Evolutionary conservation across 1,284 basidiomycete genomes (phyloP).

Genomic region (Neonothopanus nambi): DNA sequence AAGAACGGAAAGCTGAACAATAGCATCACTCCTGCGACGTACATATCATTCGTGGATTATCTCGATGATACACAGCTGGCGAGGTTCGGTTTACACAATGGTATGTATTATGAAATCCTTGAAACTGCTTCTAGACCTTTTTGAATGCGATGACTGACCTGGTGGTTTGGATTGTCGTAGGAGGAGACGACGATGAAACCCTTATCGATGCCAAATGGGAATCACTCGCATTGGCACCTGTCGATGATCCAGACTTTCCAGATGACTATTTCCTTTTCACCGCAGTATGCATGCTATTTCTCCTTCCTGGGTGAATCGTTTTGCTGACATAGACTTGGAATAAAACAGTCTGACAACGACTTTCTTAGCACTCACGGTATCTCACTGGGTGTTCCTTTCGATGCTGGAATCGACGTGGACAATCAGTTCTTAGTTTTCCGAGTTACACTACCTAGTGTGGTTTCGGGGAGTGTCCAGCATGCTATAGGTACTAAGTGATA

Average conservation of each 20-base stretch:
- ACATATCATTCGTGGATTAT: conserved; percentile 57
- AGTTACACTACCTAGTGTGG: conserved; percentile 55
- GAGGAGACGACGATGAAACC: conserved; percentile 42
- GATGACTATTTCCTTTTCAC: conserved; percentile 72
- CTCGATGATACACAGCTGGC: conserved; percentile 52
- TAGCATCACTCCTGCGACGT: conserved; percentile 53
- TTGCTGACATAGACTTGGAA: too few species aligned
- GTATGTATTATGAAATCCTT: conserved; percentile 23
- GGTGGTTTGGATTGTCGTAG: conserved; percentile 16
- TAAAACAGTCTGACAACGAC: conserved; percentile 59
- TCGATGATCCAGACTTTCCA: conserved; percentile 47
- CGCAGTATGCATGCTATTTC: conserved; percentile 21
- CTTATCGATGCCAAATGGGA: conserved; percentile 73
- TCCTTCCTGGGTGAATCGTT: too few species aligned
- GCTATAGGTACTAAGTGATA: conserved; percentile 13
- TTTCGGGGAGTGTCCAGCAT: conserved; percentile 7
- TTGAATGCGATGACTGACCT: too few species aligned
- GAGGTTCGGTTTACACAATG: conserved; percentile 65
- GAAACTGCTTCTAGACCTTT: neutral
- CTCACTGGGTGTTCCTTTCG: conserved; percentile 51
- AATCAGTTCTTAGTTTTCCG: conserved; percentile 71
- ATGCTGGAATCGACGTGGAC: conserved; percentile 57
- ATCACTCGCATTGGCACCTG: conserved; percentile 59
- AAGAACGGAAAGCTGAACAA: conserved; percentile 47
- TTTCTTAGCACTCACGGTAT: conserved; percentile 62